Base-by-base conservation (phyloP, 331 rosid genomes). In the Malus hybrid region DNA sequence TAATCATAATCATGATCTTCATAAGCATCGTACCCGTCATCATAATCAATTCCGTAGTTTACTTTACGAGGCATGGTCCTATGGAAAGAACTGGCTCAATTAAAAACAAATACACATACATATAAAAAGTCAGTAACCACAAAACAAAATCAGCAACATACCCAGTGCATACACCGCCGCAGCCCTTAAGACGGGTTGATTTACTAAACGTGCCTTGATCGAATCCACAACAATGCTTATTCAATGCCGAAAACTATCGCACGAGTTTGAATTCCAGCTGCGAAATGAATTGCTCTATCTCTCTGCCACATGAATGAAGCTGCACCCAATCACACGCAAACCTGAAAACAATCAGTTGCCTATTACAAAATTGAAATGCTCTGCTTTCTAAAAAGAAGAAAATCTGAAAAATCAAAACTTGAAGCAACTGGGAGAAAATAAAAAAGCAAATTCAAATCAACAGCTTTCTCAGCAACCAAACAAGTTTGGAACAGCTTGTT, bases 41-140 rank as follows among this genome's bases (percentile, higher is more conserved):
- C 86, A 57, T 86, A 95, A 85, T 90, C 96, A 67, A 89, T 74
- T 68, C 92, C 92, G 9, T 84, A 78, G 71, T 75, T 88, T 46
- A 79, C 84, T 80, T 95, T 92, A 18, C 82, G 99, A 84, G 99
- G 97, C 99, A 95, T 95, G 80, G 71, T 74, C 83, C 75, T 76
- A 77, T 39, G 9, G 9, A 65, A 18, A 68, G 10, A 68, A 63
- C 7, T 28, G 69, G 72, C 78, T 39, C 72, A 22, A 69, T 33
- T 15, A 70, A 39, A 34, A 3, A 15, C 48, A 82, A 29, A 14
- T 27, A 59, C 73, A 67, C 78, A 55, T 34, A 62, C 57, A 57
- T 14, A 55, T 10, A 8, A 31, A 54, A 65, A 44, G 42, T 61
- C n/a, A 29, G 10, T 14, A 14, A 19, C 56, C 55, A 57, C 0